A percentile compares a stretch with the other conserved stretches of the same genome.
Conservation (phyloP, 495 filamentous ascomycete genomes). For the Lophiotrema nucula region DNA sequence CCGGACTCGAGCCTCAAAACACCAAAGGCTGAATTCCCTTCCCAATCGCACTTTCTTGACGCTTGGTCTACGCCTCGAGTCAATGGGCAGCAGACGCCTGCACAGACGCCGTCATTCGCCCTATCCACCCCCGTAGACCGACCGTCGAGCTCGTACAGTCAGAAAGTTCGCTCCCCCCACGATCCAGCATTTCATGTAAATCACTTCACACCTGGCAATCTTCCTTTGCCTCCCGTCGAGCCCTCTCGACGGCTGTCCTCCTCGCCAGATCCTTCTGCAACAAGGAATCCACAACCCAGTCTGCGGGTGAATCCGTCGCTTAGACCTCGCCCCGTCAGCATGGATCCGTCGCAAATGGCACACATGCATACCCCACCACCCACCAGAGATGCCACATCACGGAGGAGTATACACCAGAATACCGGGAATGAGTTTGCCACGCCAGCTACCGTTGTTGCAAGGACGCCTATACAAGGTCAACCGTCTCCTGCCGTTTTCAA, state of each 20-base stretch:
- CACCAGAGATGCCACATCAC: slow-evolving; percentile 54
- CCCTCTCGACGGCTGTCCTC: slow-evolving; percentile 56
- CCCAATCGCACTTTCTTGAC: slow-evolving; percentile 42
- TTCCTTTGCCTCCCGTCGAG: slow-evolving; percentile 57
- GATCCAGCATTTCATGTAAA: slow-evolving; percentile 52
- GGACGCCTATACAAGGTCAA: slow-evolving; percentile 25
- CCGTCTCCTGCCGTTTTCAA: slow-evolving; percentile 14
- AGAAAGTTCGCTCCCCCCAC: slow-evolving; percentile 24
- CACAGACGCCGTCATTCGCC: slow-evolving; percentile 35
- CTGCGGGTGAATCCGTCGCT: slow-evolving; percentile 32
- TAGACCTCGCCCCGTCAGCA: slow-evolving; percentile 43
- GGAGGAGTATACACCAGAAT: slow-evolving; percentile 40
- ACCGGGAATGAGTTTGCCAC: slow-evolving; percentile 37
- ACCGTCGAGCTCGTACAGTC: slow-evolving; percentile 32
- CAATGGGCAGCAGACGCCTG: slow-evolving; percentile 38
- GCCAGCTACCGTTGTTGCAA: slow-evolving; percentile 40
- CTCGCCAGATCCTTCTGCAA: slow-evolving; percentile 54
- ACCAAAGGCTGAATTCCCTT: slow-evolving; percentile 35
- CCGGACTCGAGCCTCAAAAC: slow-evolving; percentile 35
- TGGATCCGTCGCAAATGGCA: slow-evolving; percentile 53
- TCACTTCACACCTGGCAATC: slow-evolving; percentile 54
- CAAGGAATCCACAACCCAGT: slow-evolving; percentile 30
- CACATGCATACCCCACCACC: slow-evolving; percentile 69
- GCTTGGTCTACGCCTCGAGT: slow-evolving; percentile 43
- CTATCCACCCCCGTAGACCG: slow-evolving; percentile 33